Conservation (phyloP, 495 filamentous ascomycete species). For the Trichocladium uniseriatum region DNA sequence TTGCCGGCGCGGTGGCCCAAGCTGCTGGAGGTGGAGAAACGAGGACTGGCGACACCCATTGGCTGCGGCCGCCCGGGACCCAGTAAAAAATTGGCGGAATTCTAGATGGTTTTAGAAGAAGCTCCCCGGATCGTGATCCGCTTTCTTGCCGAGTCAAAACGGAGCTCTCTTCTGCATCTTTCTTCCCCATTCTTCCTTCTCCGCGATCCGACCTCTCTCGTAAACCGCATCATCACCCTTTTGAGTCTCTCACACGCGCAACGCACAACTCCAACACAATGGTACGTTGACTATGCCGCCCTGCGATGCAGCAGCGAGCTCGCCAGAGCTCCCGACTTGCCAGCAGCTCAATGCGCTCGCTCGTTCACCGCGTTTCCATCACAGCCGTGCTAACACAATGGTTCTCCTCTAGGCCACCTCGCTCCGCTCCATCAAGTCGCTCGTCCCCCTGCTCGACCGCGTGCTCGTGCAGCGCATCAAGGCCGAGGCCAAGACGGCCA, state of each 20-base stretch:
- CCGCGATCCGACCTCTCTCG: not conserved
- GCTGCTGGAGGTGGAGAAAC: conserved; percentile 15
- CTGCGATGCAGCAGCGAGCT: too few species aligned
- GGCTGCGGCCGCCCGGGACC: conserved; percentile 4
- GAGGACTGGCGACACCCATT: conserved; percentile 5
- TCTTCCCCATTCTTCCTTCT: not conserved
- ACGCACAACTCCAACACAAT: conserved; percentile 11
- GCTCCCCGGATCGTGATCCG: conserved; percentile 17
- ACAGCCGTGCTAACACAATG: too few species aligned
- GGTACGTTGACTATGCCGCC: conserved; percentile 1
- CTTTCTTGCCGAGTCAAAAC: conserved; percentile 9
- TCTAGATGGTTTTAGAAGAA: conserved; percentile 28
- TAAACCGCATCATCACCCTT: not conserved
- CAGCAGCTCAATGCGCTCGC: too few species aligned
- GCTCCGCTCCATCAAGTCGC: conserved; percentile 90
- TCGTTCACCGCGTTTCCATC: too few species aligned
- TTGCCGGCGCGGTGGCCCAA: not conserved
- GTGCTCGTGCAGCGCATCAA: conserved; percentile 97
- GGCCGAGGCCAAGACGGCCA: conserved; percentile 89
- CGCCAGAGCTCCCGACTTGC: too few species aligned
- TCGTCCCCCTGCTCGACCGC: conserved; percentile 94
- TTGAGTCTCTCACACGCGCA: not conserved
- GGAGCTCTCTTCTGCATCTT: conserved; percentile 7
- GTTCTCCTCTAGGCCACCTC: conserved; percentile 55
- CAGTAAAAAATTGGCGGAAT: conserved; percentile 23